phyloP scores from a whole-genome alignment of 1,139 yeast genomes.

The Kurtzmaniella natalensis region DNA sequence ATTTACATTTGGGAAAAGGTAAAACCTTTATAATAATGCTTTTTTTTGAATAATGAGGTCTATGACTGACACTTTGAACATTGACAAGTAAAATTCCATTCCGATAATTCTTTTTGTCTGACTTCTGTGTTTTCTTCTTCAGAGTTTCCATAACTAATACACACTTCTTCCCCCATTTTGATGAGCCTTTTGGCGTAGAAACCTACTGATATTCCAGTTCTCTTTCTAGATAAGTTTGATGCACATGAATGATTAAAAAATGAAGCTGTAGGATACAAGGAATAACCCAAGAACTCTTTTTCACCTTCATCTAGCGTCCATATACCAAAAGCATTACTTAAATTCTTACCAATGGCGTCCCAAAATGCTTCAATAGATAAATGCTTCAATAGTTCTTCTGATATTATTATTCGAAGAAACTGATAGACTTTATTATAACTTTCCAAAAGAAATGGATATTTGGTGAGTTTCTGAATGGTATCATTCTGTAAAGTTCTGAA shows the following conservation, averaged over 20 bases:
- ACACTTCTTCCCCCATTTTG: slow-evolving; percentile 45
- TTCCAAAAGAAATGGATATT: slow-evolving; percentile 47
- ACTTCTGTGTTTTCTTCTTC: slow-evolving; percentile 35
- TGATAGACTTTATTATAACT: slow-evolving; percentile 51
- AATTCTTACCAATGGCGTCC: slow-evolving; percentile 53
- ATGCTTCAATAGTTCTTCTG: slow-evolving; percentile 29
- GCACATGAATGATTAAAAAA: slow-evolving; percentile 66
- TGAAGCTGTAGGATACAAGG: slow-evolving; percentile 65
- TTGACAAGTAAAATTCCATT: slow-evolving; percentile 62
- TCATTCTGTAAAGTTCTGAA: slow-evolving; percentile 52
- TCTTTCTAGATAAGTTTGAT: slow-evolving; percentile 40
- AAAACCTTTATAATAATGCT: too few species aligned
- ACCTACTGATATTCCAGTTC: slow-evolving; percentile 17
- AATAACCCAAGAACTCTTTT: slow-evolving; percentile 62
- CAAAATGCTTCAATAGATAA: slow-evolving; percentile 42
- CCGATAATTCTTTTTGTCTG: slow-evolving; percentile 41
- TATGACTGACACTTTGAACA: slow-evolving; percentile 41
- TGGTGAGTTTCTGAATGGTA: slow-evolving; percentile 45
- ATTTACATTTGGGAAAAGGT: too few species aligned
- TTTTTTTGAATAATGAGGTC: too few species aligned
- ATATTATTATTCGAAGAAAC: slow-evolving; percentile 43
- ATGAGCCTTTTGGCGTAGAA: slow-evolving; percentile 29
- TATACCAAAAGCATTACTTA: slow-evolving; percentile 74
- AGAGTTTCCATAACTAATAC: slow-evolving; percentile 60
- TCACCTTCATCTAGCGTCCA: slow-evolving; percentile 51